phyloP scores from a whole-genome alignment of 176 grass and related monocot species.

The Cenchrus americanus region DNA sequence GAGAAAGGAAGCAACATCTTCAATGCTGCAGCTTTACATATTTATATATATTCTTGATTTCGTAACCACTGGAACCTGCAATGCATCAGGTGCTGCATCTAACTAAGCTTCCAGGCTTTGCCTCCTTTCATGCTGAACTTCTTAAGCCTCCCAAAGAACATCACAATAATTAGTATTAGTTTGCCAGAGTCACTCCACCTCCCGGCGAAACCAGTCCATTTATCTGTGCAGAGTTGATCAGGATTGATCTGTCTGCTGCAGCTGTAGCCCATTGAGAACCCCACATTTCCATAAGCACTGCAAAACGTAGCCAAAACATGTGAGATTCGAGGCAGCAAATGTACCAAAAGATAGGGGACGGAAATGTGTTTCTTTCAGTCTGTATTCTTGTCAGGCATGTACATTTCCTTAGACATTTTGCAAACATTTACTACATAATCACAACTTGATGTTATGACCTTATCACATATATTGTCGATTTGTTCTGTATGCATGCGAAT shows the following conservation, averaged over 20 bases:
- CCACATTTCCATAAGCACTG: constrained; percentile 80
- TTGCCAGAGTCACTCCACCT: constrained; percentile 63
- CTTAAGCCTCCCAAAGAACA: constrained; percentile 66
- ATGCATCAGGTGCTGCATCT: constrained; percentile 30
- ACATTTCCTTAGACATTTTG: background rate
- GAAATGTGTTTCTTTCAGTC: background rate
- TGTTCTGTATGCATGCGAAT: background rate
- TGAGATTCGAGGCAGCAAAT: constrained; percentile 13
- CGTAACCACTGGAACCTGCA: background rate
- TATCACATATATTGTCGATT: background rate
- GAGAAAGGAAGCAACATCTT: background rate
- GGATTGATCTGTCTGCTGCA: constrained; percentile 49
- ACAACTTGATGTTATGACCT: background rate
- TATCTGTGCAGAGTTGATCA: constrained; percentile 45
- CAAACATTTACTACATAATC: background rate
- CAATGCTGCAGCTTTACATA: background rate
- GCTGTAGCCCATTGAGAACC: constrained; percentile 68
- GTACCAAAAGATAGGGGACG: background rate
- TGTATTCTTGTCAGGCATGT: background rate
- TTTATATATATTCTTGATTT: background rate
- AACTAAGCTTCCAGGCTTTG: constrained; percentile 67
- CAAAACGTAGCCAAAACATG: constrained; percentile 10
- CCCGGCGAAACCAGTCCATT: constrained; percentile 51
- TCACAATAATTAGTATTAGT: constrained; percentile 58
- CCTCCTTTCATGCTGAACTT: constrained; percentile 63